Evolutionary conservation across 345 rosid genomes (phyloP), one percentile per base, ranked within the genome.

Genomic region (Cardamine occulta): DNA sequence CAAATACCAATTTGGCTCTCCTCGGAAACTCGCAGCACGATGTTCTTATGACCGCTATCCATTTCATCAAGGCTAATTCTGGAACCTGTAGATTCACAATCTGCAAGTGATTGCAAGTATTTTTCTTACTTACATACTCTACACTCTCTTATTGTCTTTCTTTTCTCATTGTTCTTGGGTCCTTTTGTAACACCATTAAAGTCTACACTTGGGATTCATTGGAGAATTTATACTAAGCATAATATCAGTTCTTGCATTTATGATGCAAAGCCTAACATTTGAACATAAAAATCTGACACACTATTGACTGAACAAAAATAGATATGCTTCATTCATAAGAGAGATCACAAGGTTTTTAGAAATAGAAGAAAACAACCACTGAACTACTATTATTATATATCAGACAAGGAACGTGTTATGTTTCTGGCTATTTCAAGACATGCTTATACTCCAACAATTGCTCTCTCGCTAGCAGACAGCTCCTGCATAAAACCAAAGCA

Each of bases 61-160:
- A 85, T 47, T 90, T 94, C 88, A 77, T 76, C 26, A 84, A 85
- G 79, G 96, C 97, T 26, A 94, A 94, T 71, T 81, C 89, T 2
- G 93, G 97, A 24, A 52, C 88, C 59, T 94, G 97, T 89, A 85
- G 61, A 75, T 82, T 90, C 75, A 74, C 82, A 23, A 75, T 84
- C 13, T 90, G 96, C 89, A 82, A 83, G 57, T 88, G 84, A 86
- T 75, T 40, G 10, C 26, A 6, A 28, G 11, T 58, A 44, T 49
- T 21, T 13, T 35, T 7, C 9, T 35, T 70, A 19, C 17, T 57
- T 57, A 23, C 14, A 60, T 52, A 76, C 28, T 40, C 45, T 70
- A 35, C 53, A 47, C 58, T 44, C 31, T 28, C 29, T 28, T 28
- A 28, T 4, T 28, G 4, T 28, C 5, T 4, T 18, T 37, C 4